Percentiles rank a stretch among this genome's conserved stretches.
These are phyloP conservation scores for Rhizopogon vesiculosus DNA, from an alignment of 768 basidiomycete species.

Conservation along the genomic window DNA sequence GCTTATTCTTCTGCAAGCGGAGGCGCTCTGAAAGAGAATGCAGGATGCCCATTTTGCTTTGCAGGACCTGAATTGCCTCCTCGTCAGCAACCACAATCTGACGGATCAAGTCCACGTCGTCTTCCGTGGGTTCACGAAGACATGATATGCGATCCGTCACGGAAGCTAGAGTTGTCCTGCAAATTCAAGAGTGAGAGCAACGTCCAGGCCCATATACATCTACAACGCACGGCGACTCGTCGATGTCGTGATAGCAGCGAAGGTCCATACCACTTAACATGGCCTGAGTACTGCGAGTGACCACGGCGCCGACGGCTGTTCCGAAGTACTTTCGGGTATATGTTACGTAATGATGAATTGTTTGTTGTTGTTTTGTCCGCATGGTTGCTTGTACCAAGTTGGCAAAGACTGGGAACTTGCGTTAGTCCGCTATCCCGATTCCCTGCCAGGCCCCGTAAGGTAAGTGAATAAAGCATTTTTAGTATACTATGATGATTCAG, in stretches of 20 bases:
- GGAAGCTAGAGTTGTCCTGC: background rate
- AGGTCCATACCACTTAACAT: background rate
- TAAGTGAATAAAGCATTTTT: constrained; percentile 14
- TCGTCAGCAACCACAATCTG: constrained; percentile 33
- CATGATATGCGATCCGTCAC: constrained; percentile 15
- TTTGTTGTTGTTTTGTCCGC: constrained; percentile 1
- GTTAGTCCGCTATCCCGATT: no score
- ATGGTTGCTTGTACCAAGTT: no score
- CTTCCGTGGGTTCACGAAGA: constrained; percentile 12
- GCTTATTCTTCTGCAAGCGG: constrained; percentile 36
- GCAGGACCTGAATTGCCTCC: constrained; percentile 33
- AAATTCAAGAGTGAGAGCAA: background rate
- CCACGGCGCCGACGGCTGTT: no score
- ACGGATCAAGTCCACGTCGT: constrained; percentile 13
- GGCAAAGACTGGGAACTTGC: no score
- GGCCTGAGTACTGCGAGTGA: background rate
- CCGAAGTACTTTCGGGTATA: background rate
- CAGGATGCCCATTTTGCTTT: constrained; percentile 39
- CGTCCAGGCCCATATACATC: background rate
- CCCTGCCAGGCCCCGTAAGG: constrained; percentile 1
- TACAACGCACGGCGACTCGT: background rate
- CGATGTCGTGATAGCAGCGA: background rate
- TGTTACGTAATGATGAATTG: background rate
- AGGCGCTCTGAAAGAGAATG: constrained; percentile 36
- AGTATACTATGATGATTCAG: constrained; percentile 69